Base-by-base conservation (phyloP, 768 basidiomycete species). In the Hericium erinaceus region DNA sequence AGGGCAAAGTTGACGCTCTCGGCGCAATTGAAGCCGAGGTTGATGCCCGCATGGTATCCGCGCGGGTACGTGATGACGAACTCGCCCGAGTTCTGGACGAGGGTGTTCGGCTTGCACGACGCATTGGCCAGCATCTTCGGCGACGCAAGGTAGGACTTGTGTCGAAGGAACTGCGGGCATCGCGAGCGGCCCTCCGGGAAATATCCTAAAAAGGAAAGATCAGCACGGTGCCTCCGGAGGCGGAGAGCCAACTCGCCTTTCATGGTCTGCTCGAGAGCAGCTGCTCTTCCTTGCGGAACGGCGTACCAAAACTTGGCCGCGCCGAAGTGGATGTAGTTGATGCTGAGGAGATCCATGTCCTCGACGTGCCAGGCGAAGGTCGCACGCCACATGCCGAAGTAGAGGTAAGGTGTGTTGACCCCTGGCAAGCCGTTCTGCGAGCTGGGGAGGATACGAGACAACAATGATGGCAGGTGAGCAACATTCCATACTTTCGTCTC, bases 321-420 rank as follows among this genome's bases (percentile, higher is more conserved):
- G 0, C 97, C 97, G 64, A 98, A 98, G 70, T 99, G 97, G 56
- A 99, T 92, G 69, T 94, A 98, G 68, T 99, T 99, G 74, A 99
- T 98, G 57, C 92, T 95, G 72, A 95, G 98, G 1, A 99, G 78
- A 67, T 99, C 97, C 91, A 98, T 97, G 70, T 99, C 97, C 71
- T 99, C 97, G 51, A 99, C 97, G 65, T 99, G 97, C 95, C 97
- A 99, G 0, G 94, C 92, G 71, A 98, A 98, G 0, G 93, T 93
- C 22, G 95, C 95, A 52, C 94, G 79, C 97, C 97, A 99, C 95
- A 98, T 98, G 61, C 97, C 97, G 68, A 95, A 98, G 71, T 98
- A 98, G 2, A 98, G 80, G 69, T 98, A 98, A 0, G 95, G 95
- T 2, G 93, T 87, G 67, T 98, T 98, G 51, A 99, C 97, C 9